Evolutionary conservation across 2,329 filamentous ascomycete genomes (phyloP).

Genomic region (Botryotinia calthae): DNA sequence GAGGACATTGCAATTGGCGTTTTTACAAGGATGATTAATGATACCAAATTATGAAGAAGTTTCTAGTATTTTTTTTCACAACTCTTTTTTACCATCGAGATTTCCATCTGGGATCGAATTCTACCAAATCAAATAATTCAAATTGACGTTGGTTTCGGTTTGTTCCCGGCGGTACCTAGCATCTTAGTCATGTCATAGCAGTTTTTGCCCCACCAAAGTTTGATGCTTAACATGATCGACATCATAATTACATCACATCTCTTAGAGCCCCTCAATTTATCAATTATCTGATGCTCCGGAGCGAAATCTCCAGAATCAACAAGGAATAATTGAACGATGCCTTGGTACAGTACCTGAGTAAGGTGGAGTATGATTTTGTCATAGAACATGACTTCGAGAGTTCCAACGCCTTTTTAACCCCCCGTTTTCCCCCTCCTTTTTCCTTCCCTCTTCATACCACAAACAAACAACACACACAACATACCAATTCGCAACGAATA

Average conservation of each 20-base stretch:
- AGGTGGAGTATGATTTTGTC: slow-evolving; percentile 15
- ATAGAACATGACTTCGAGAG: slow-evolving; percentile 6
- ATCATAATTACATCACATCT: slow-evolving; percentile 15
- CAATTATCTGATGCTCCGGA: slow-evolving; percentile 13
- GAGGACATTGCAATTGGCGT: slow-evolving; percentile 25
- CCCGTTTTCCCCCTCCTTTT: not conserved
- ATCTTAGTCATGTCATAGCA: not conserved
- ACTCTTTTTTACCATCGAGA: not conserved
- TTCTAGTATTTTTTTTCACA: not conserved
- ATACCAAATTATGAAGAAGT: slow-evolving; percentile 32
- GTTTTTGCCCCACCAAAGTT: not conserved
- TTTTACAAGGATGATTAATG: slow-evolving; percentile 32
- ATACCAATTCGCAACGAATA: not conserved
- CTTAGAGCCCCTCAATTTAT: not conserved
- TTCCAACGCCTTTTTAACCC: slow-evolving; percentile 1
- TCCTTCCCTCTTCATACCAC: not conserved
- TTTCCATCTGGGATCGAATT: not conserved
- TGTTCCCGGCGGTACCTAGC: not conserved
- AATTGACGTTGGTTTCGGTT: slow-evolving; percentile 2
- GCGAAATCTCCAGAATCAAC: slow-evolving; percentile 1
- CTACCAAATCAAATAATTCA: not conserved
- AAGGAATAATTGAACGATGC: not conserved
- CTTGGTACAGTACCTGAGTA: slow-evolving; percentile 11
- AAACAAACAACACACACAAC: not conserved
- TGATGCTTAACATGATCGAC: slow-evolving; percentile 10